Conservation (phyloP, 768 basidiomycete species). For the Psilocybe azurescens region DNA sequence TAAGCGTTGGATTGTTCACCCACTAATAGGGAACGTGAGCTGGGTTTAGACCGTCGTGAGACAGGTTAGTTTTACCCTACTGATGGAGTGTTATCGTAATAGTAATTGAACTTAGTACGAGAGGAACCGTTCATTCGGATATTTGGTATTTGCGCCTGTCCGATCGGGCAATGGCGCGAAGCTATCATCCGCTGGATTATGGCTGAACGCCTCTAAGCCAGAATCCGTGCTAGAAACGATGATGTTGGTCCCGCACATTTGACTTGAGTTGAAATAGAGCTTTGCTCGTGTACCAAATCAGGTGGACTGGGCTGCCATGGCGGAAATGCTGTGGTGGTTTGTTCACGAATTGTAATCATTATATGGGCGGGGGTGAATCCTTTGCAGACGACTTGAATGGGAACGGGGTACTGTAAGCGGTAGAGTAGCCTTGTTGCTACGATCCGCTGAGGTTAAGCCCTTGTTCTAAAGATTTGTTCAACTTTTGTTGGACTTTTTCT, state of each 20-base stretch:
- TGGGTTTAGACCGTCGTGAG: slow-evolving; percentile 86
- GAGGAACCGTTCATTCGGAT: slow-evolving; percentile 85
- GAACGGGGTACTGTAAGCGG: slow-evolving; percentile 78
- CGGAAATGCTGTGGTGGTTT: slow-evolving; percentile 61
- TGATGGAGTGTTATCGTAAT: slow-evolving; percentile 77
- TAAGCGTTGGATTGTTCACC: slow-evolving; percentile 85
- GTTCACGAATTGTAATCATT: slow-evolving; percentile 63
- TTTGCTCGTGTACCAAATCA: slow-evolving; percentile 74
- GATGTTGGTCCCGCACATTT: slow-evolving; percentile 72
- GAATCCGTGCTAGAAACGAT: slow-evolving; percentile 80
- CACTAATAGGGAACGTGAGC: slow-evolving; percentile 78
- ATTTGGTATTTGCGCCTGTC: slow-evolving; percentile 84
- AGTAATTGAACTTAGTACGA: slow-evolving; percentile 84
- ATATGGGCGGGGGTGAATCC: slow-evolving; percentile 77
- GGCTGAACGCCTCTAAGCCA: slow-evolving; percentile 86
- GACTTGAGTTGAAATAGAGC: slow-evolving; percentile 70
- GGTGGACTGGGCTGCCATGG: slow-evolving; percentile 50
- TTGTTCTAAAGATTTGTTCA: slow-evolving; percentile 75
- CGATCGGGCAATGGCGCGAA: slow-evolving; percentile 80
- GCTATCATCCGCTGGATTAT: slow-evolving; percentile 86
- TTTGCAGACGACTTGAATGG: slow-evolving; percentile 82
- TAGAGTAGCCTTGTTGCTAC: slow-evolving; percentile 82
- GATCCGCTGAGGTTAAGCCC: slow-evolving; percentile 79
- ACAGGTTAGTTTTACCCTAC: slow-evolving; percentile 89
- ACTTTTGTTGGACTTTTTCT: slow-evolving; percentile 50